A percentile compares a stretch with the other conserved stretches of the same genome.
Conservation (phyloP, 257 asterid genomes). For the Solanum tarijense region DNA sequence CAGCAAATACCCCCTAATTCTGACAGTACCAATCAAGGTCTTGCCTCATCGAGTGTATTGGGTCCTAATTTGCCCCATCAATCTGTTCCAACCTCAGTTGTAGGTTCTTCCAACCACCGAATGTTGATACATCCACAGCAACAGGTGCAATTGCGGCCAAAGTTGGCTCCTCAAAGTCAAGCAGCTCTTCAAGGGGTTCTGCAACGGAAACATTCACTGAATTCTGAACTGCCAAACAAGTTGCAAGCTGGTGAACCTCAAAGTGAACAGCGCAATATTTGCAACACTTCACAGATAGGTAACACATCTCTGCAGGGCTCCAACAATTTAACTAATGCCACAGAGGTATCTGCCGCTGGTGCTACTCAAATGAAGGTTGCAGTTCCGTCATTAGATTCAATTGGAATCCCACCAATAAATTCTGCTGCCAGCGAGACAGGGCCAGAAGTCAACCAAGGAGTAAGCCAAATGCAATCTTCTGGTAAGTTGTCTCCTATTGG, state of each 20-base stretch:
- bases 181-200: conserved; percentile 34
- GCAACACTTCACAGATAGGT: conserved; percentile 34
- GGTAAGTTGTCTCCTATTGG: conserved; percentile 28
- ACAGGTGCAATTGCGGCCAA: conserved; percentile 40
- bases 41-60: conserved; percentile 32
- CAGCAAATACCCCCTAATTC: conserved; percentile 37
- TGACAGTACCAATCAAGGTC: conserved; percentile 38
- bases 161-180: conserved; percentile 47
- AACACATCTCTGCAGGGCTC: conserved; percentile 19
- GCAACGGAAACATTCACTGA: conserved; percentile 35
- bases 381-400: conserved; percentile 34
- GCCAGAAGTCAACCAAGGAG: conserved; percentile 38
- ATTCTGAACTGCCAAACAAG: conserved; percentile 26
- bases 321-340: conserved; percentile 21
- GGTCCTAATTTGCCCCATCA: conserved; percentile 34
- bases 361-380: conserved; percentile 39
- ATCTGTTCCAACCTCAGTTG: conserved; percentile 26
- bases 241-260: conserved; percentile 34
- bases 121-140: conserved; percentile 6
- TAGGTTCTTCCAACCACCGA: conserved; percentile 38
- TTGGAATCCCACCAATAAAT: conserved; percentile 28
- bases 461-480: conserved; percentile 40
- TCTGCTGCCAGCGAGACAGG: conserved; percentile 27
- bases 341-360: conserved; percentile 24
- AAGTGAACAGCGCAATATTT: conserved; percentile 31